Evolutionary conservation across 2,329 filamentous ascomycete species (phyloP).

Genomic region (Aspergillus texensis): DNA sequence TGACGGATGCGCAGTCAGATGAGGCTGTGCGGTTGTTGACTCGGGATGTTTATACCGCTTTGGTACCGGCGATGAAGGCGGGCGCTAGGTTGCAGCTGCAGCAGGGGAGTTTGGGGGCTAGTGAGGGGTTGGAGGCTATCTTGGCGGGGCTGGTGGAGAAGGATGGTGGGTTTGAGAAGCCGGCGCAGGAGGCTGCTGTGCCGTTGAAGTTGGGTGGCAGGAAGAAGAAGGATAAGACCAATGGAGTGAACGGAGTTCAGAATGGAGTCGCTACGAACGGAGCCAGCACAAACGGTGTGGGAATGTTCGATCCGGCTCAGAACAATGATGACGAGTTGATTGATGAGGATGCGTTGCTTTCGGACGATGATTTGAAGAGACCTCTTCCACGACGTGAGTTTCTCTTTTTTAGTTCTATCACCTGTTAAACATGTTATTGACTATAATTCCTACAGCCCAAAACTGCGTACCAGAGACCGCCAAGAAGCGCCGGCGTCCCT

Average conservation of each 20-base stretch:
- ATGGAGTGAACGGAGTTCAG: slow-evolving; percentile 2
- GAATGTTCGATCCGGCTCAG: neutral
- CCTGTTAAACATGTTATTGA: neutral
- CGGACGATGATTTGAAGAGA: slow-evolving; percentile 78
- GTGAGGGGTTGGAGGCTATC: slow-evolving; percentile 66
- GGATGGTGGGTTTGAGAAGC: slow-evolving; percentile 72
- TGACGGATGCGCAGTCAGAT: slow-evolving; percentile 61
- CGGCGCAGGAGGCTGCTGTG: slow-evolving; percentile 61
- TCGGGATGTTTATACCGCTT: slow-evolving; percentile 66
- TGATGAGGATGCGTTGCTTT: slow-evolving; percentile 85
- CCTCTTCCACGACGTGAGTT: slow-evolving; percentile 79
- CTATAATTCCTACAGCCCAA: slow-evolving; percentile 58
- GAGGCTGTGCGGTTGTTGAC: slow-evolving; percentile 68
- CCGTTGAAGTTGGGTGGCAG: slow-evolving; percentile 67
- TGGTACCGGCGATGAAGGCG: slow-evolving; percentile 60
- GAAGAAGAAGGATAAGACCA: slow-evolving; percentile 49
- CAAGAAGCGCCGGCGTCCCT: slow-evolving; percentile 83
- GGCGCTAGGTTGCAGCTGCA: slow-evolving; percentile 26
- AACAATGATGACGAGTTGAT: slow-evolving; percentile 75
- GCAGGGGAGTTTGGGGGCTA: slow-evolving; percentile 21
- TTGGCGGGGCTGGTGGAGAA: slow-evolving; percentile 74
- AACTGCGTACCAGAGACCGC: slow-evolving; percentile 83
- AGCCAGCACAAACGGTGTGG: slow-evolving; percentile 6
- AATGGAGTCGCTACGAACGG: slow-evolving; percentile 28
- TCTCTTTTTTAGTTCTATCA: neutral